Percentiles rank a stretch among this genome's conserved stretches.
Conservation (phyloP, 179 eudicot species). For the Camellia oleifera region DNA sequence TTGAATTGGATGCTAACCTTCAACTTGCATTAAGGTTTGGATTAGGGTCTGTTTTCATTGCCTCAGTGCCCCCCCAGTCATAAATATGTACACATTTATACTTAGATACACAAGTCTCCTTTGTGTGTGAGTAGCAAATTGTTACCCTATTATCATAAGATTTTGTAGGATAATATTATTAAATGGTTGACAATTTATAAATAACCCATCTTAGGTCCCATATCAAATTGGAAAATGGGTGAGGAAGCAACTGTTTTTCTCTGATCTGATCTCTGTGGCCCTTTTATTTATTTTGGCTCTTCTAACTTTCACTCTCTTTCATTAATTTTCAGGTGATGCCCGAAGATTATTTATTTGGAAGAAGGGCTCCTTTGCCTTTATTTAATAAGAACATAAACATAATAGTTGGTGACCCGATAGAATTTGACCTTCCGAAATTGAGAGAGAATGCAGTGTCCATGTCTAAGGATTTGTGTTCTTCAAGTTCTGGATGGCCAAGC, state of each 20-base stretch:
- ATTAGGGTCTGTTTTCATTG: no score
- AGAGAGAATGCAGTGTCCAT: constrained; percentile 20
- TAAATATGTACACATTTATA: no score
- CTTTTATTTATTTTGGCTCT: not conserved
- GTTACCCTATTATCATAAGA: not conserved
- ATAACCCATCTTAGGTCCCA: not conserved
- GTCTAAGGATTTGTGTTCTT: constrained; percentile 40
- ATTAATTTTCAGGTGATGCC: constrained; percentile 76
- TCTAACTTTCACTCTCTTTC: not conserved
- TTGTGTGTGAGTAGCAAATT: not conserved
- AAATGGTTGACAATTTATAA: no score
- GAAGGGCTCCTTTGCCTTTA: constrained; percentile 75
- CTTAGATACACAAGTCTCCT: not conserved
- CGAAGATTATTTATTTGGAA: constrained; percentile 72
- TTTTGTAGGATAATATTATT: not conserved
- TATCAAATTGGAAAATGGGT: not conserved
- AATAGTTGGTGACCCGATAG: constrained; percentile 22
- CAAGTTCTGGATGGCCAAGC: constrained; percentile 58
- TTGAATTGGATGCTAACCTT: not conserved
- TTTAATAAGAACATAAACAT: constrained; percentile 49
- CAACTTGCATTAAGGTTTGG: not conserved
- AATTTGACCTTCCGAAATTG: constrained; percentile 26
- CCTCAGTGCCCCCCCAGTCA: no score
- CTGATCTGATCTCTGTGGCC: not conserved
- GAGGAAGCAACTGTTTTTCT: not conserved